A percentile compares a stretch with the other conserved stretches of the same genome.
These are phyloP conservation scores for Paralagenidium karlingii DNA, from an alignment of 352 stramenopile genomes.

Conservation along the genomic window DNA sequence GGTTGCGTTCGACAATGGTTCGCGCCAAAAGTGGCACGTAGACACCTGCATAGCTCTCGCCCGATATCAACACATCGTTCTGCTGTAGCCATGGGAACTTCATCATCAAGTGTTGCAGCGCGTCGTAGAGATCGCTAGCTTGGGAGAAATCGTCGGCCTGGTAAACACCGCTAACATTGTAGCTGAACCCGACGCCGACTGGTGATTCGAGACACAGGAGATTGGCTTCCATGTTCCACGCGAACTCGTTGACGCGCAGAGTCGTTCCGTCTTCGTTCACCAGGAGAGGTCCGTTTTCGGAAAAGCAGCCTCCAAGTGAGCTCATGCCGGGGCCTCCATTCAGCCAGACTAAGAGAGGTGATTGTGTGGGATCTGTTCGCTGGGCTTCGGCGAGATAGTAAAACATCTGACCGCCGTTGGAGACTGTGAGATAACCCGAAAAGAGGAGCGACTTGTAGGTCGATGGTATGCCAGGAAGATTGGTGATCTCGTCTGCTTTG, in stretches of 20 bases:
- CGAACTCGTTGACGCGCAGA: constrained; percentile 28
- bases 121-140: constrained; percentile 59
- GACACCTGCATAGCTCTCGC: constrained; percentile 67
- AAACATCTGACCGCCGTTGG: constrained; percentile 43
- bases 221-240: constrained; percentile 45
- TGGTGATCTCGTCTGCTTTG: constrained; percentile 27
- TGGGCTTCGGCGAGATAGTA: constrained; percentile 63
- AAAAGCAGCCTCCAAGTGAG: constrained; percentile 45
- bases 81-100: constrained; percentile 72
- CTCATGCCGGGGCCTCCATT: constrained; percentile 49
- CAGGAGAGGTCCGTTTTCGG: constrained; percentile 57
- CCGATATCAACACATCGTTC: constrained; percentile 76
- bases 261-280: constrained; percentile 33
- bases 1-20: constrained; percentile 39
- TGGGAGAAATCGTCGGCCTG: constrained; percentile 55
- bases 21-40: constrained; percentile 58
- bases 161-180: constrained; percentile 51
- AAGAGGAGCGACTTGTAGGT: constrained; percentile 38
- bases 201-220: constrained; percentile 52
- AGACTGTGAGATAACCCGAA: constrained; percentile 38
- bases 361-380: constrained; percentile 12
- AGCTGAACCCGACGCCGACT: constrained; percentile 50
- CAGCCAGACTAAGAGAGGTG: constrained; percentile 56
- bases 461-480: constrained; percentile 22
- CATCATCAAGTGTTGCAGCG: constrained; percentile 73